These are phyloP conservation scores for Salix viminalis DNA, from an alignment of 345 rosid species.

Conservation along the genomic window DNA sequence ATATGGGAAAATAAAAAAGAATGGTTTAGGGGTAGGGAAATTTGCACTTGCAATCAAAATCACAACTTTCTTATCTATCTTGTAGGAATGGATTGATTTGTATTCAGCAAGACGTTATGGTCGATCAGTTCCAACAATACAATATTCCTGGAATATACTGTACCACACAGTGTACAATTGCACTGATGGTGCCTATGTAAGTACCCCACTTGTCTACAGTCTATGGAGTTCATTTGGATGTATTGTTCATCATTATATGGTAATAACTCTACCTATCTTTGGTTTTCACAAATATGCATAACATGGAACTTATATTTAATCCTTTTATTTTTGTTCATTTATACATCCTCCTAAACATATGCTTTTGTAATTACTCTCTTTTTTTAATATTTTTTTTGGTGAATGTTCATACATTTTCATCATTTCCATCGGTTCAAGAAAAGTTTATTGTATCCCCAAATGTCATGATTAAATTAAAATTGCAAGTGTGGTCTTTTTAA, in stretches of 20 bases:
- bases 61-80: constrained; percentile 9
- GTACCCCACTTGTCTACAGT: constrained; percentile 16
- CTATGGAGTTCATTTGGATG: not conserved
- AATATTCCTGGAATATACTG: constrained; percentile 55
- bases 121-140: constrained; percentile 32
- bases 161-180: constrained; percentile 64
- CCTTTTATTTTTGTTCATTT: not conserved
- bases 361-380: not conserved
- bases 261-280: not conserved
- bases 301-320: not conserved
- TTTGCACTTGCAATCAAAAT: not conserved
- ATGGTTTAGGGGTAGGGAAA: not conserved
- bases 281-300: not conserved
- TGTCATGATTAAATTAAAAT: not conserved
- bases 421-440: not conserved
- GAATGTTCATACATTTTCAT: not conserved
- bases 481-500: not conserved
- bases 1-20: not conserved
- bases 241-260: not conserved
- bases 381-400: too few relatives aligned
- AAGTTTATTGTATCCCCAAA: not conserved
- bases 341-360: not conserved
- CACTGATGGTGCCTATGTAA: constrained; percentile 63
- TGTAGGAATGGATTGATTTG: constrained; percentile 53
- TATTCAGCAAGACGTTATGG: constrained; percentile 62